Evolutionary conservation across 805 yeast species (phyloP).

Genomic region (Candida xyloterini): DNA sequence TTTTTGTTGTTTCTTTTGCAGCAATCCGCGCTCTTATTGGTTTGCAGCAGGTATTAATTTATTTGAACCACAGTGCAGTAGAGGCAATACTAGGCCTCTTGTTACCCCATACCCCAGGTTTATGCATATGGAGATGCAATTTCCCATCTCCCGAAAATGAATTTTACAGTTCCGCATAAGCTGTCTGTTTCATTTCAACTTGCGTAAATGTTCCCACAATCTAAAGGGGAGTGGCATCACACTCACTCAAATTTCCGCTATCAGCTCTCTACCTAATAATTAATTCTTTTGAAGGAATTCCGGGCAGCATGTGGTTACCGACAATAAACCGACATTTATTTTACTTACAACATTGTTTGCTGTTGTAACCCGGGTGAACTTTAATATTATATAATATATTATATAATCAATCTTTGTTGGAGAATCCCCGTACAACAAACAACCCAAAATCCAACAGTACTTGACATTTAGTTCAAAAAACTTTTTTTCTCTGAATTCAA

Average conservation of each 20-base stretch:
- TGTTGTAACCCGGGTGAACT: not conserved
- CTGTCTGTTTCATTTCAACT: too few species aligned
- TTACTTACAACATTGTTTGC: not conserved
- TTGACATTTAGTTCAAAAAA: not conserved
- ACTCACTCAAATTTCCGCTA: too few species aligned
- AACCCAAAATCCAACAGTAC: not conserved
- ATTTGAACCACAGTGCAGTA: not conserved
- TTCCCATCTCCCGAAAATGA: not conserved
- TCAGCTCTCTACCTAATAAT: too few species aligned
- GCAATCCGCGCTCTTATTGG: conserved; percentile 1
- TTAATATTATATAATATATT: not conserved
- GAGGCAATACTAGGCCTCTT: not conserved
- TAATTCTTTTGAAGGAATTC: too few species aligned
- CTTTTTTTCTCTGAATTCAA: conserved; percentile 2
- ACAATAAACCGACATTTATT: too few species aligned
- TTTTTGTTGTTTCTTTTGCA: conserved; percentile 6
- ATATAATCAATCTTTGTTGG: not conserved
- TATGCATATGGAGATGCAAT: not conserved
- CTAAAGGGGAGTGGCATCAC: too few species aligned
- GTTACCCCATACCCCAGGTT: conserved; percentile 12
- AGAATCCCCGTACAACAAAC: not conserved
- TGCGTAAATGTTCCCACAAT: too few species aligned
- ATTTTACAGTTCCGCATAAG: too few species aligned
- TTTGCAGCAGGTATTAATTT: not conserved
- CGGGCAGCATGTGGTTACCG: too few species aligned